Conservation (phyloP, 495 filamentous ascomycete genomes). For the Pyrenula aspistea region DNA sequence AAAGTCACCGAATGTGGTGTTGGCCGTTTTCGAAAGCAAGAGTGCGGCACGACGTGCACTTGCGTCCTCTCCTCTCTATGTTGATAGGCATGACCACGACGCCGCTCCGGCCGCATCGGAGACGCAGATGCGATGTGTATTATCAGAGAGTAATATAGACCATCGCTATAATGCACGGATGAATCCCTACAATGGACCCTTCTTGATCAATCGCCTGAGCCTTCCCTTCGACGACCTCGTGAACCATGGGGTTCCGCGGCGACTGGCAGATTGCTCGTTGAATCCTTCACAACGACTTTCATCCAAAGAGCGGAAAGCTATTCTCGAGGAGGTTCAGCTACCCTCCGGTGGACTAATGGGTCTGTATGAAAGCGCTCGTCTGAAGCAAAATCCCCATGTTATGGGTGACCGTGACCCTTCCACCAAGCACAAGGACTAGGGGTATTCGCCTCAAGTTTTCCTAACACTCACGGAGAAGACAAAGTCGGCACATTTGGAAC, state of each 20-base stretch:
- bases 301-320: not conserved
- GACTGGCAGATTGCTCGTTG: not conserved
- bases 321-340: not conserved
- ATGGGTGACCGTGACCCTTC: too few relatives aligned
- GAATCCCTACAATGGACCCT: constrained; percentile 1
- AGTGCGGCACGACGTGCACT: not conserved
- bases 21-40: not conserved
- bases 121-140: not conserved
- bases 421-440: too few relatives aligned
- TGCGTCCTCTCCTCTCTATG: not conserved
- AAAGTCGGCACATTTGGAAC: too few relatives aligned
- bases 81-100: not conserved
- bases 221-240: not conserved
- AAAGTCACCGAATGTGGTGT: not conserved
- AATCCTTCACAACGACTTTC: not conserved
- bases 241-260: not conserved
- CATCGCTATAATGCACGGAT: not conserved
- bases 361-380: not conserved
- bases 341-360: not conserved
- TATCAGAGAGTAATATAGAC: not conserved
- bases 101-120: not conserved
- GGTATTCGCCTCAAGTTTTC: too few relatives aligned
- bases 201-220: not conserved
- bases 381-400: not conserved
- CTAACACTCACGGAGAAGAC: too few relatives aligned